phyloP scores from a whole-genome alignment of 177 flowering plant genomes.

The Telopea speciosissima region DNA sequence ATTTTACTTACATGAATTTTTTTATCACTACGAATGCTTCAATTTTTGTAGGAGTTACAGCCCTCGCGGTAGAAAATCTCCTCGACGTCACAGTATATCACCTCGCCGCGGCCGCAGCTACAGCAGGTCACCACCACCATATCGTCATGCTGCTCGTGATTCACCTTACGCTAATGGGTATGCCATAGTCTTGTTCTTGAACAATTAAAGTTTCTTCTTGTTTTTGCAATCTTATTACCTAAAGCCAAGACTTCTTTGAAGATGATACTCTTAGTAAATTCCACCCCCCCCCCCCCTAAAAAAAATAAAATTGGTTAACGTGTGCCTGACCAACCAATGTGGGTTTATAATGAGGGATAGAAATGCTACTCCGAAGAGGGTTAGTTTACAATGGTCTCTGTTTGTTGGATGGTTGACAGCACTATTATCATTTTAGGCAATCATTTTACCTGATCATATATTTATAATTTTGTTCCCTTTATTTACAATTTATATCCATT shows the following conservation, averaged over 20 bases:
- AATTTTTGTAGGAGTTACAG: constrained; percentile 44
- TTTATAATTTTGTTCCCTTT: neutral
- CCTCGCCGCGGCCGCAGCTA: constrained; percentile 61
- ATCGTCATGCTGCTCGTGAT: constrained; percentile 45
- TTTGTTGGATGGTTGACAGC: too few relatives aligned
- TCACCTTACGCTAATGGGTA: constrained; percentile 84
- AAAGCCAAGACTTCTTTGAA: neutral
- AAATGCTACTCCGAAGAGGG: neutral
- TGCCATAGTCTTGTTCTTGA: constrained; percentile 6
- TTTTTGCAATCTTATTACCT: neutral
- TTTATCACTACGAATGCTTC: neutral
- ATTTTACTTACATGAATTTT: neutral
- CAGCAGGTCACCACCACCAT: constrained; percentile 75
- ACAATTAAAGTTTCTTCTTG: neutral
- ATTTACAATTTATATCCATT: neutral
- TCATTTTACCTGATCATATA: neutral
- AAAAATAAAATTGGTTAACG: too few relatives aligned
- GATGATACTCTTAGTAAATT: too few relatives aligned
- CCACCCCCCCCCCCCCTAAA: too few relatives aligned
- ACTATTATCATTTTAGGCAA: neutral
- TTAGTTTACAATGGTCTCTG: neutral
- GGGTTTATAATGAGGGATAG: neutral
- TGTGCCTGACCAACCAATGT: too few relatives aligned
- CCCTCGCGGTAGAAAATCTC: constrained; percentile 45
- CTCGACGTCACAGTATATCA: constrained; percentile 51